Conservation (phyloP, 495 filamentous ascomycete genomes). For the Daldinia childiae region DNA sequence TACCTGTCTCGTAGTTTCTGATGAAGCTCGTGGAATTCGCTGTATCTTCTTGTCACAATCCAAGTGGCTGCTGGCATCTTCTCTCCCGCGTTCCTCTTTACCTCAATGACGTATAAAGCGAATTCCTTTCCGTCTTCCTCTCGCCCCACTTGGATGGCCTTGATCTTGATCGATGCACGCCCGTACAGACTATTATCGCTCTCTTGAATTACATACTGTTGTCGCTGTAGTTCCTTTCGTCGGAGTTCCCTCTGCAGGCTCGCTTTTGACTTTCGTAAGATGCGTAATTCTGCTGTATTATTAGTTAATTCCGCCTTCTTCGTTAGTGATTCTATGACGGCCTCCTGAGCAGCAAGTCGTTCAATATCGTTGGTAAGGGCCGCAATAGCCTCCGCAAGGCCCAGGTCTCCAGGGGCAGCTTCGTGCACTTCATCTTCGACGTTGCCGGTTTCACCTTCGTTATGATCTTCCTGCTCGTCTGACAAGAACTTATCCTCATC, state of each 20-base stretch:
- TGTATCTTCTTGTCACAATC: conserved; percentile 85
- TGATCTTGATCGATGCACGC: conserved; percentile 86
- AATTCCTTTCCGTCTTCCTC: conserved; percentile 95
- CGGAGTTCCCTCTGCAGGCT: conserved; percentile 92
- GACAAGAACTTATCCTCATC: conserved; percentile 88
- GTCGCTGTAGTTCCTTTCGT: conserved; percentile 92
- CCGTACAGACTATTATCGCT: conserved; percentile 98
- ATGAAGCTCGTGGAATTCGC: conserved; percentile 95
- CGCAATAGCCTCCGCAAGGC: conserved; percentile 90
- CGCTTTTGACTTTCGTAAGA: conserved; percentile 91
- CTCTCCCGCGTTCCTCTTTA: conserved; percentile 86
- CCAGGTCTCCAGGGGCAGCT: conserved; percentile 94
- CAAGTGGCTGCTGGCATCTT: conserved; percentile 87
- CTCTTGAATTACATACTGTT: conserved; percentile 97
- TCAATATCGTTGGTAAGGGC: conserved; percentile 88
- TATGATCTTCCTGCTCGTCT: conserved; percentile 82
- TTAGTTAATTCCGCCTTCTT: conserved; percentile 97
- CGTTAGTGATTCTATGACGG: conserved; percentile 88
- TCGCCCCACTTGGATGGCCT: conserved; percentile 87
- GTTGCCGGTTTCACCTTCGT: conserved; percentile 67
- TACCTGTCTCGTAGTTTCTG: conserved; percentile 86
- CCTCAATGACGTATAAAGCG: conserved; percentile 92
- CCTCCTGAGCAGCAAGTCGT: conserved; percentile 84
- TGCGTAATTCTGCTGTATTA: conserved; percentile 90
- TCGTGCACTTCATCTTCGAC: conserved; percentile 88